Evolutionary conservation across 164 flowering plant genomes (phyloP), one percentile per base, ranked within the genome.

Genomic region (Berberis vulgaris): DNA sequence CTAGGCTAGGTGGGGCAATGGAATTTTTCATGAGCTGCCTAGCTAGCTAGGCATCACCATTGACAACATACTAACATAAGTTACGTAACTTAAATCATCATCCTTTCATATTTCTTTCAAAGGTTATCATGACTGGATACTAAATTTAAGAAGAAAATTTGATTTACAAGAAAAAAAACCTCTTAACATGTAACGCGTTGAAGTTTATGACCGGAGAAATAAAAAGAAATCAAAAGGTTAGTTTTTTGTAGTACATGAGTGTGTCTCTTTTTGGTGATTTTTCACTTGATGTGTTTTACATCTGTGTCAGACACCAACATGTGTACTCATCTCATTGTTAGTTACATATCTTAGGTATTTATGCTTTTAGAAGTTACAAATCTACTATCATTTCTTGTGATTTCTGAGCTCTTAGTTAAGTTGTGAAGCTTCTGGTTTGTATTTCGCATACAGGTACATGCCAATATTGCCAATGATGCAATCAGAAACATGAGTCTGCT

Each of bases 371-470:
- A 52, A 3, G 3, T 52, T 3, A 56, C 39, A 39, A 26, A 38
- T 39, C 41, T 13, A 8, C 12, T 57, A 40, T 40, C 4, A 1
- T 40, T 41, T 57, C 45, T 10, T 42, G 12, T 62, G 5, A 41
- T 39, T 41, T 52, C 26, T 43, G 13, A 7, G n/a, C 9, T 5
- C 26, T 45, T 62, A 42, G 39, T 59, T 12, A 43, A 10, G 43
- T 43, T 26, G 47, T 49, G 9, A 41, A 52, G 46, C n/a, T 57
- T n/a, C 49, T 66, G 6, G 54, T 12, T 59, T 59, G 6, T 64
- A 2, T 56, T 6, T 6, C 11, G 59, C 1, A 47, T 66, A 67
- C 77, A 72, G 78, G 65, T 26, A 62, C 47, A 65, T 64, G 9
- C 47, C 45, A 57, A 54, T 56, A 43, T 61, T 63, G 66, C 55